A percentile compares a stretch with the other conserved stretches of the same genome.
These are phyloP conservation scores for Nakazawaea peltata DNA, from an alignment of 805 yeast genomes.

Conservation along the genomic window DNA sequence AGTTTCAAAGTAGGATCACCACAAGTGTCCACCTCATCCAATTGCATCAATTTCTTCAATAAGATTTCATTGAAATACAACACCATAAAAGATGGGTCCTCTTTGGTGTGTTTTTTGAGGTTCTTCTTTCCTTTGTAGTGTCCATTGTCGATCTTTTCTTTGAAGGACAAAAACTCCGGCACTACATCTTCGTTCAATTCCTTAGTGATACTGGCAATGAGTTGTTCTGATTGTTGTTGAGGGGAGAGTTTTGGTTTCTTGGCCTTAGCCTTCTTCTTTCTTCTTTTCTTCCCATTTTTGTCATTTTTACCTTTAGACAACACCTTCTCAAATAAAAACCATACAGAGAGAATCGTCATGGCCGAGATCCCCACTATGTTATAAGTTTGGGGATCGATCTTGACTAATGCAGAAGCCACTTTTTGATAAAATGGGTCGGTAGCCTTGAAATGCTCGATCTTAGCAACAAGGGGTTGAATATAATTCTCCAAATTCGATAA, in stretches of 20 bases:
- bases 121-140: slow-evolving; percentile 2
- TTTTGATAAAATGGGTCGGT: too few relatives aligned
- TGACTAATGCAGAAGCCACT: too few relatives aligned
- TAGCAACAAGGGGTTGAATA: too few relatives aligned
- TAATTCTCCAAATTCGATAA: too few relatives aligned
- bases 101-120: slow-evolving; percentile 4
- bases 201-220: slow-evolving; percentile 3
- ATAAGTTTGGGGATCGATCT: slow-evolving; percentile 1
- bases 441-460: too few relatives aligned
- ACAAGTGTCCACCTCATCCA: slow-evolving; percentile 55
- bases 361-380: slow-evolving; percentile 6
- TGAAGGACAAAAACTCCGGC: slow-evolving; percentile 9
- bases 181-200: slow-evolving; percentile 1
- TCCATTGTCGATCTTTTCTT: slow-evolving; percentile 9
- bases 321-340: slow-evolving; percentile 2
- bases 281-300: slow-evolving; percentile 1
- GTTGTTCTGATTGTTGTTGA: background rate
- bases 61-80: slow-evolving; percentile 60
- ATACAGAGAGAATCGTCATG: slow-evolving; percentile 4
- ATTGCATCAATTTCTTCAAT: slow-evolving; percentile 53
- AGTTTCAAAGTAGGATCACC: slow-evolving; percentile 42
- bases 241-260: slow-evolving; percentile 1
- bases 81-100: slow-evolving; percentile 31
- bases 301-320: too few relatives aligned
- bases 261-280: slow-evolving; percentile 4